Evolutionary conservation across 2,329 filamentous ascomycete species (phyloP), one percentile per base, ranked within the genome.

Genomic region (Colletotrichum spaethianum): DNA sequence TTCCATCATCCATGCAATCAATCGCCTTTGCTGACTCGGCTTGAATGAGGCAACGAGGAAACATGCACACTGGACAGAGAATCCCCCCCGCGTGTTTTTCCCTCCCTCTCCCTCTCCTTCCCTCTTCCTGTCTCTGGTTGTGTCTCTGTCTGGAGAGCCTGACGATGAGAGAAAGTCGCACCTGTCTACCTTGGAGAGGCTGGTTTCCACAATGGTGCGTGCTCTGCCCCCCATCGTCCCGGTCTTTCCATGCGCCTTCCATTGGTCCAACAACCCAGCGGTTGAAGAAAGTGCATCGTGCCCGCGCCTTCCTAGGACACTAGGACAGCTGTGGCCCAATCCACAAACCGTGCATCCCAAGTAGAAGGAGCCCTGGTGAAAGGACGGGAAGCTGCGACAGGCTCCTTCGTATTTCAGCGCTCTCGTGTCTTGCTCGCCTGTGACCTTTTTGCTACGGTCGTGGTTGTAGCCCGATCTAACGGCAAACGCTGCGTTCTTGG

Each of bases 231-330:
- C 40, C 5, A 18, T 16, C 26, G 38, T 31, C 42, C 65, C 36
- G 55, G 26, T 68, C 38, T 18, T 63, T 56, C 57, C 38, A 55
- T 46, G 48, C 57, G 36, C 40, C 42, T 56, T 56, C 36, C 63
- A 63, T 68, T 53, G 46, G 63, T 62, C 48, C 38, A 36, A 52
- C 2, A 31, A 7, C 4, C 26, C 26, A 31, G 20, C 28, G 26
- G 8, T 28, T 1, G 28, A 12, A 9, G 28, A 20, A 18, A 23
- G 48, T 3, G 23, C 48, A 52, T 52, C 48, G 23, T 20, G 36
- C 23, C 42, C 42, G 46, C 48, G 36, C 56, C 56, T 67, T 61
- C 64, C 56, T 8, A n/a, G 8, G 18, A 8, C 20, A 8, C 56
- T 8, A n/a, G 8, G 18, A 8, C 20, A 8, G 33, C 44, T n/a